Evolutionary conservation across 2,329 filamentous ascomycete genomes (phyloP).

Genomic region (Phyllosticta ampelicida): DNA sequence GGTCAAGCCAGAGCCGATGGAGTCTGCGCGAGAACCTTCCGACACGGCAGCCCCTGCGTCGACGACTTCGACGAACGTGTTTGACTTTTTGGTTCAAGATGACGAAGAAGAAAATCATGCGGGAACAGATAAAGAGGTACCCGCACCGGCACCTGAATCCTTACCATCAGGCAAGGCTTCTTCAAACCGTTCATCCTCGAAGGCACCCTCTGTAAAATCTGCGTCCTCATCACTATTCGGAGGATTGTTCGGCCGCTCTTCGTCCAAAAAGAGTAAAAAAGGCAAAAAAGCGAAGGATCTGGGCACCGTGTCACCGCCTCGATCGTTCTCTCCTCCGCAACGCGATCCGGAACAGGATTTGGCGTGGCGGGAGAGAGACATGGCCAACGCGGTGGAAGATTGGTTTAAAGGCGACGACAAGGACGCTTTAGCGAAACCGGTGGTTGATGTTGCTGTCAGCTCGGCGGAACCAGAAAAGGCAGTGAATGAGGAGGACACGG

Average conservation of each 20-base stretch:
- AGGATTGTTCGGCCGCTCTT: neutral
- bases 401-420: neutral
- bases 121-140: too few species aligned
- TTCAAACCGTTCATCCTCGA: neutral
- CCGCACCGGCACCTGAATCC: neutral
- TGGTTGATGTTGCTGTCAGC: neutral
- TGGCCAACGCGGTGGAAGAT: neutral
- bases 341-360: neutral
- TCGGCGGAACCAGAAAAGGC: neutral
- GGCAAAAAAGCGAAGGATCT: constrained; percentile 5
- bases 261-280: neutral
- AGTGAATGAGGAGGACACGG: neutral
- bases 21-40: neutral
- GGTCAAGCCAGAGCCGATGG: neutral
- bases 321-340: neutral
- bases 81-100: neutral
- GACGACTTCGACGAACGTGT: neutral
- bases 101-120: neutral
- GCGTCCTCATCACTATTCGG: neutral
- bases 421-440: neutral
- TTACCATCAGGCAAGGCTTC: neutral
- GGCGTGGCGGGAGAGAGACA: neutral
- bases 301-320: neutral
- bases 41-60: neutral
- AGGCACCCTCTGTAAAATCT: neutral